phyloP scores from a whole-genome alignment of 2,329 filamentous ascomycete genomes.

The Aspergillus texensis region DNA sequence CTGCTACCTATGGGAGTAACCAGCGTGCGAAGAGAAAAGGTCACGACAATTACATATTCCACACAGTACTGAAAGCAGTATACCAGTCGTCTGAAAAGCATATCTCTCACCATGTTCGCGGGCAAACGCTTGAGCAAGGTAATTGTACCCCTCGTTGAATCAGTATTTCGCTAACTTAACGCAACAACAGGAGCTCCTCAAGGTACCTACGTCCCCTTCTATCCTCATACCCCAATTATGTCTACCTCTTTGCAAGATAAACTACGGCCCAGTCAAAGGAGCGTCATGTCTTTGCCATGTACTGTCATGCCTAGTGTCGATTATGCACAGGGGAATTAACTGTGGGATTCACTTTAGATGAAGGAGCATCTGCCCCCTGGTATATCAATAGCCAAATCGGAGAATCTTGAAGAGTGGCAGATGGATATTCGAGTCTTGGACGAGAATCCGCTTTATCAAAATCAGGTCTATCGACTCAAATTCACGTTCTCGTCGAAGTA shows the following conservation, averaged over 20 bases:
- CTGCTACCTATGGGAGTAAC: background rate
- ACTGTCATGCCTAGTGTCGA: background rate
- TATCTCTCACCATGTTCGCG: conserved; percentile 49
- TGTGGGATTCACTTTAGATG: conserved; percentile 45
- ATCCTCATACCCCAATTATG: background rate
- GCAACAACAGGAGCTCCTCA: conserved; percentile 53
- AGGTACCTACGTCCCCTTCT: conserved; percentile 44
- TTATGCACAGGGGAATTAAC: background rate
- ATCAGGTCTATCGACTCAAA: conserved; percentile 79
- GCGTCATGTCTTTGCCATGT: background rate
- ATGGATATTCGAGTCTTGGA: conserved; percentile 92
- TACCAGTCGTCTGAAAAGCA: background rate
- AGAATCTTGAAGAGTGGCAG: conserved; percentile 85
- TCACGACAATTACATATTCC: background rate
- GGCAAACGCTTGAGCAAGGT: conserved; percentile 53
- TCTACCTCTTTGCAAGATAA: background rate
- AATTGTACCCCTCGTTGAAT: conserved; percentile 12
- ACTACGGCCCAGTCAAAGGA: background rate
- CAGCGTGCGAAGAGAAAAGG: background rate
- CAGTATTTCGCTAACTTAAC: conserved; percentile 23
- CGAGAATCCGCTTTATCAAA: conserved; percentile 81
- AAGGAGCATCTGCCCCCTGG: conserved; percentile 63
- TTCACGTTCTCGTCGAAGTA: conserved; percentile 84
- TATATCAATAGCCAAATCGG: conserved; percentile 78
- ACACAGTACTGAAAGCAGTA: background rate